These are phyloP conservation scores for Beta corolliflora DNA, from an alignment of 179 eudicot genomes.

Conservation along the genomic window DNA sequence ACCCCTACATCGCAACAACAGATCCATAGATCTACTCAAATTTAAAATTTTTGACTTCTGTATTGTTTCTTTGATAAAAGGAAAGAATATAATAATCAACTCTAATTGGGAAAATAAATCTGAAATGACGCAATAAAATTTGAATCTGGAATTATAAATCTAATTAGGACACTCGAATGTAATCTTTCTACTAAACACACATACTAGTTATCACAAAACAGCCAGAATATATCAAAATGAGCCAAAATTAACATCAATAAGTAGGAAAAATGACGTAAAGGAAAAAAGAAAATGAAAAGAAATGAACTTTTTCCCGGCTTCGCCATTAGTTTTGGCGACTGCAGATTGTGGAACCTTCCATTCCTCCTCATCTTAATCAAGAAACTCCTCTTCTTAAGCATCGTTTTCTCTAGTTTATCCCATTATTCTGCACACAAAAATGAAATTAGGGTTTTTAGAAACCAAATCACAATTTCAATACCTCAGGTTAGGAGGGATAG, in stretches of 20 bases:
- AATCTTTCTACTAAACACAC: too few relatives aligned
- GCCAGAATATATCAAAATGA: not conserved
- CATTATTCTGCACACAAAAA: slow-evolving; percentile 41
- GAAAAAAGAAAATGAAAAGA: not conserved
- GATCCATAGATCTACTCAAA: too few relatives aligned
- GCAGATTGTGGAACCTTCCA: slow-evolving; percentile 86
- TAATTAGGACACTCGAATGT: too few relatives aligned
- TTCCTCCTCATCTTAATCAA: slow-evolving; percentile 96
- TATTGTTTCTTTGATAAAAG: too few relatives aligned
- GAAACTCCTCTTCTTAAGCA: slow-evolving; percentile 93
- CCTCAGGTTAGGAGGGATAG: too few relatives aligned
- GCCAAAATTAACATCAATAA: not conserved
- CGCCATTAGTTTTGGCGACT: slow-evolving; percentile 69
- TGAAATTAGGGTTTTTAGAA: slow-evolving; percentile 20
- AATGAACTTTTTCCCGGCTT: slow-evolving; percentile 77
- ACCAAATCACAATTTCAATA: not conserved
- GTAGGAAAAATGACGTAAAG: not conserved
- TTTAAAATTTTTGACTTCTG: too few relatives aligned
- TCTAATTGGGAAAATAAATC: too few relatives aligned
- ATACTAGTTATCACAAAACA: too few relatives aligned
- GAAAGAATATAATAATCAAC: too few relatives aligned
- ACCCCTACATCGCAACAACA: too few relatives aligned
- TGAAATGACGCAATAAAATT: too few relatives aligned
- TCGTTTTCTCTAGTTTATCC: slow-evolving; percentile 87
- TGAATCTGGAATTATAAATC: too few relatives aligned